A percentile compares a stretch with the other conserved stretches of the same genome.
Evolutionary conservation across 139 green algal genomes (phyloP).

Genomic region (Astrephomene gubernaculifera): DNA sequence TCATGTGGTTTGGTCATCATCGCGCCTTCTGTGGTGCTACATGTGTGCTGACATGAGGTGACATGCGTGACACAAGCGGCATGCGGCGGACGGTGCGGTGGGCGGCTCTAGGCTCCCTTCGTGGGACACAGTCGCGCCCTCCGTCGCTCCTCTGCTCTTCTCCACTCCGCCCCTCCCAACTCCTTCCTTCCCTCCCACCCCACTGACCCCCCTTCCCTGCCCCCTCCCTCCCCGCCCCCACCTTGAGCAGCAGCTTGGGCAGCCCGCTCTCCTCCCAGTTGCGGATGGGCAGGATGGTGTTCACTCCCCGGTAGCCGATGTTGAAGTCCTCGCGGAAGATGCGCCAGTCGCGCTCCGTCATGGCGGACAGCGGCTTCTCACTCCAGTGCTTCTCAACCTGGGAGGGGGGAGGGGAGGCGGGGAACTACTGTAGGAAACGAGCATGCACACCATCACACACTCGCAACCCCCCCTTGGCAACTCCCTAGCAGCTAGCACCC

Average conservation of each 20-base stretch:
- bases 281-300: conserved; percentile 76
- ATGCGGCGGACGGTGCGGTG: too few relatives aligned
- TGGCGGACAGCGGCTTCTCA: conserved; percentile 89
- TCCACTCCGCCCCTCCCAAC: too few relatives aligned
- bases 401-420: neutral
- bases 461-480: too few relatives aligned
- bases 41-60: too few relatives aligned
- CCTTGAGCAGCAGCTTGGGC: conserved; percentile 51
- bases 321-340: conserved; percentile 99
- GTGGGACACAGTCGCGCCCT: too few relatives aligned
- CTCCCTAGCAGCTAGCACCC: too few relatives aligned
- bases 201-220: neutral
- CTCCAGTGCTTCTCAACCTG: conserved; percentile 88
- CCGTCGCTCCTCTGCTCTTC: too few relatives aligned
- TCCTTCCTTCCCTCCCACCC: neutral
- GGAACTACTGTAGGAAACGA: too few relatives aligned
- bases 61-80: too few relatives aligned
- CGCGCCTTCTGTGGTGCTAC: too few relatives aligned
- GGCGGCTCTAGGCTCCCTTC: too few relatives aligned
- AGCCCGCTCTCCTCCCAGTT: conserved; percentile 87
- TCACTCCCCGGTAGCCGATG: conserved; percentile 91
- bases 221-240: neutral
- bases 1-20: conserved; percentile 66
- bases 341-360: conserved; percentile 98
- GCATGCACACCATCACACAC: too few relatives aligned